phyloP scores from a whole-genome alignment of 345 rosid genomes.

The Ailanthus altissimus region DNA sequence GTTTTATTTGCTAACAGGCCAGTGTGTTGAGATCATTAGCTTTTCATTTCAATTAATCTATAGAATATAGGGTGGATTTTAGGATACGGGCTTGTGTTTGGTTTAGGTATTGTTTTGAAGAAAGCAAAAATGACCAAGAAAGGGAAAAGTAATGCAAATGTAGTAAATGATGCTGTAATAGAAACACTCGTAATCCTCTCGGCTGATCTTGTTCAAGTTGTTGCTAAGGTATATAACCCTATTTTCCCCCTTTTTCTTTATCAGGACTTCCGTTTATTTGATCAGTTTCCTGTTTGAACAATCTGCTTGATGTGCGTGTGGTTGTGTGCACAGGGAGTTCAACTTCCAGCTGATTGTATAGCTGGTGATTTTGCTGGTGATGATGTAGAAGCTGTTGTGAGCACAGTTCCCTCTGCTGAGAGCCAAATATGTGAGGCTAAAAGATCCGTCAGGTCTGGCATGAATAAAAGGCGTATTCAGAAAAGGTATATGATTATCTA shows the following conservation, averaged over 20 bases:
- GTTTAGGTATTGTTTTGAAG: conserved; percentile 77
- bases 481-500: conserved; percentile 41
- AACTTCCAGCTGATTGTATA: conserved; percentile 51
- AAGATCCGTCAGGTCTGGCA: conserved; percentile 20
- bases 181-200: conserved; percentile 73
- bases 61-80: conserved; percentile 4
- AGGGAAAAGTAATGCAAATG: conserved; percentile 68
- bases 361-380: conserved; percentile 40
- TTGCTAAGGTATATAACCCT: conserved; percentile 61
- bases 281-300: conserved; percentile 6
- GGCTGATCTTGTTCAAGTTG: conserved; percentile 73
- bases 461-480: conserved; percentile 39
- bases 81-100: conserved; percentile 13
- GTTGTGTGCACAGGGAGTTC: conserved; percentile 51
- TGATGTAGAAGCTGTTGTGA: conserved; percentile 44
- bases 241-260: conserved; percentile 1
- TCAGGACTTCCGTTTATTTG: conserved; percentile 11
- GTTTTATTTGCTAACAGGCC: background rate
- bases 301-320: conserved; percentile 20
- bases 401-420: conserved; percentile 31
- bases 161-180: conserved; percentile 47
- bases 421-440: conserved; percentile 24
- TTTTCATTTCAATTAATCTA: background rate
- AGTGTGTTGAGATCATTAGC: background rate
- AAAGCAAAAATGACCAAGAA: conserved; percentile 71